A percentile compares a stretch with the other conserved stretches of the same genome.
Evolutionary conservation across 805 yeast species (phyloP).

Genomic region (Sungouiozyma ichnusensis): DNA sequence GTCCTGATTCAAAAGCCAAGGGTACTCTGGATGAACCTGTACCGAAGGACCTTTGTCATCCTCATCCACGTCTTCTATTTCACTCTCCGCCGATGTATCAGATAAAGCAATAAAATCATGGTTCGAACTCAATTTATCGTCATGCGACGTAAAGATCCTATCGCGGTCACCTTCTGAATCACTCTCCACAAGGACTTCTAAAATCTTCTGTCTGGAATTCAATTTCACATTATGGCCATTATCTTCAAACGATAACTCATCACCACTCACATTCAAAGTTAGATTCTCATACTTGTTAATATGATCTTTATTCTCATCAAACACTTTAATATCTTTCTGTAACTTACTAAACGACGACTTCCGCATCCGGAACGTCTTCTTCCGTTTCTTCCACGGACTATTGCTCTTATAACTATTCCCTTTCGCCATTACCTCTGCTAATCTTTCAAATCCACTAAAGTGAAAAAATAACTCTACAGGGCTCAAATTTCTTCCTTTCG

Average conservation of each 20-base stretch:
- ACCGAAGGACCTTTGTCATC: conserved; percentile 6
- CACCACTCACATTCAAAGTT: conserved; percentile 10
- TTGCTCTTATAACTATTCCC: too few species aligned
- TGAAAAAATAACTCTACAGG: too few species aligned
- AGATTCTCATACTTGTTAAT: conserved; percentile 23
- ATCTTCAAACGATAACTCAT: conserved; percentile 3
- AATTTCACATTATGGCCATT: conserved; percentile 6
- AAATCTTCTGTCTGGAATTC: conserved; percentile 4
- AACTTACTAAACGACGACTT: conserved; percentile 26
- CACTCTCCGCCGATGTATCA: conserved; percentile 22
- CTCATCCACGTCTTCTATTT: conserved; percentile 10
- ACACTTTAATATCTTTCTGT: conserved; percentile 22
- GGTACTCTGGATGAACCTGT: conserved; percentile 28
- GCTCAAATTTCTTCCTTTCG: too few species aligned
- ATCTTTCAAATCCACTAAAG: too few species aligned
- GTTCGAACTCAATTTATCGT: conserved; percentile 13
- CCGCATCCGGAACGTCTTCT: conserved; percentile 13
- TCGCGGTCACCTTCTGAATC: not conserved
- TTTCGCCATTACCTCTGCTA: too few species aligned
- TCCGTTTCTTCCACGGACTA: not conserved
- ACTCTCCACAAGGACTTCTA: not conserved
- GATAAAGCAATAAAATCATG: conserved; percentile 36
- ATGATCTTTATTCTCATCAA: conserved; percentile 16
- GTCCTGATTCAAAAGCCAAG: conserved; percentile 74
- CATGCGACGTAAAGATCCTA: not conserved